These are phyloP conservation scores for Collybia mongolica DNA, from an alignment of 768 basidiomycete species.

Conservation along the genomic window DNA sequence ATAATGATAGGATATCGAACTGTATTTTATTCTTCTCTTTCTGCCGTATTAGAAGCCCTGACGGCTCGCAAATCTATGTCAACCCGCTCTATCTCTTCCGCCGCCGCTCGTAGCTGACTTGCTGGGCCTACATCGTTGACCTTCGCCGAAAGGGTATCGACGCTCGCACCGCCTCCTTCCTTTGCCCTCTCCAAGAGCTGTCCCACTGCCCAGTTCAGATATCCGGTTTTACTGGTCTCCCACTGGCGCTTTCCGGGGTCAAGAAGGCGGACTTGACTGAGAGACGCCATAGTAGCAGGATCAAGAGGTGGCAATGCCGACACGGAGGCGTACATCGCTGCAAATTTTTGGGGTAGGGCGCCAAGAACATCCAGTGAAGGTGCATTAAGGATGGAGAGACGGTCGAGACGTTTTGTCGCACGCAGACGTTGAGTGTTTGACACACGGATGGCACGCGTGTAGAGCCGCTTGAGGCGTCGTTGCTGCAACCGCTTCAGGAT, in stretches of 20 bases:
- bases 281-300: constrained; percentile 32
- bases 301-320: constrained; percentile 48
- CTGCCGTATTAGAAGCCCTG: too few relatives aligned
- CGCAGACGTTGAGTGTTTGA: constrained; percentile 45
- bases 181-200: constrained; percentile 42
- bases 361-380: constrained; percentile 39
- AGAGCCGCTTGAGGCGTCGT: constrained; percentile 59
- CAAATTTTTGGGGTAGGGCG: constrained; percentile 37
- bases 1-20: too few relatives aligned
- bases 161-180: constrained; percentile 16
- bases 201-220: constrained; percentile 73
- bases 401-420: constrained; percentile 41
- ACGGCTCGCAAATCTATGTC: not conserved
- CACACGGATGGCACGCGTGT: constrained; percentile 48
- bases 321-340: constrained; percentile 44
- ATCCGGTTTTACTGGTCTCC: constrained; percentile 75
- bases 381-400: constrained; percentile 41
- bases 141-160: constrained; percentile 19
- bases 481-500: constrained; percentile 40
- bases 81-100: constrained; percentile 15
- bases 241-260: constrained; percentile 73
- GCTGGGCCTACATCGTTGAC: constrained; percentile 21
- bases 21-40: too few relatives aligned
- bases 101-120: constrained; percentile 25
- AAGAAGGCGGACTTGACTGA: constrained; percentile 33